Conservation (phyloP, 2,329 filamentous ascomycete genomes). For the Nemania abortiva region DNA sequence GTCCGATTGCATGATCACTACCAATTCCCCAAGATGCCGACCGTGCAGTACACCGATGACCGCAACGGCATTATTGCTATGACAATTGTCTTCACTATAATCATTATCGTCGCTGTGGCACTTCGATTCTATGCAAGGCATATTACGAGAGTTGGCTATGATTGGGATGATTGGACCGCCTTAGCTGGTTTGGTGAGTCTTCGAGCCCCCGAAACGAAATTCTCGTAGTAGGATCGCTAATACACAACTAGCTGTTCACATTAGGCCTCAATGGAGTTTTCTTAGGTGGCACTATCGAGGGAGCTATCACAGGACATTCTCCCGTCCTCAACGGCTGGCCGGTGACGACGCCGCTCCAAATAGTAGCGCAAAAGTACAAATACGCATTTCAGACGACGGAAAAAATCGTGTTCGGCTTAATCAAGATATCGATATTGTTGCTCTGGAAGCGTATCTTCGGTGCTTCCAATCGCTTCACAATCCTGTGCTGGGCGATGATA, state of each 20-base stretch:
- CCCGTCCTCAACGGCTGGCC: no score
- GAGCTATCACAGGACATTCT: constrained; percentile 31
- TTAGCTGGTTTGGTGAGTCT: constrained; percentile 11
- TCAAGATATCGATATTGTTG: constrained; percentile 44
- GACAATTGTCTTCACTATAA: constrained; percentile 26
- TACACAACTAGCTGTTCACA: constrained; percentile 14
- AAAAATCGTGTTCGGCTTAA: constrained; percentile 40
- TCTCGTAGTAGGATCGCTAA: not conserved
- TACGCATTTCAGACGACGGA: constrained; percentile 42
- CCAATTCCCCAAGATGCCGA: constrained; percentile 2
- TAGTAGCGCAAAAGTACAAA: no score
- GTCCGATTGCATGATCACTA: not conserved
- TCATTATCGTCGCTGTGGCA: constrained; percentile 17
- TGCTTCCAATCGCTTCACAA: not conserved
- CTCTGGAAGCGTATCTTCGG: constrained; percentile 44
- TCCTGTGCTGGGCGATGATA: constrained; percentile 10
- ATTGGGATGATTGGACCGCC: constrained; percentile 39
- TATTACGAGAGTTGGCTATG: constrained; percentile 28
- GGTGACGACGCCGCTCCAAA: no score
- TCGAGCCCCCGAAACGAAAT: not conserved
- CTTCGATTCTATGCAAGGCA: constrained; percentile 34
- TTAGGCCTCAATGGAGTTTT: constrained; percentile 36
- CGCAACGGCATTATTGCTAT: constrained; percentile 33
- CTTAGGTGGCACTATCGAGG: constrained; percentile 30
- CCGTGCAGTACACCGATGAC: constrained; percentile 21